These are phyloP conservation scores for Hanseniaspora sp. DNA, from an alignment of 1,139 yeast species.

Conservation along the genomic window DNA sequence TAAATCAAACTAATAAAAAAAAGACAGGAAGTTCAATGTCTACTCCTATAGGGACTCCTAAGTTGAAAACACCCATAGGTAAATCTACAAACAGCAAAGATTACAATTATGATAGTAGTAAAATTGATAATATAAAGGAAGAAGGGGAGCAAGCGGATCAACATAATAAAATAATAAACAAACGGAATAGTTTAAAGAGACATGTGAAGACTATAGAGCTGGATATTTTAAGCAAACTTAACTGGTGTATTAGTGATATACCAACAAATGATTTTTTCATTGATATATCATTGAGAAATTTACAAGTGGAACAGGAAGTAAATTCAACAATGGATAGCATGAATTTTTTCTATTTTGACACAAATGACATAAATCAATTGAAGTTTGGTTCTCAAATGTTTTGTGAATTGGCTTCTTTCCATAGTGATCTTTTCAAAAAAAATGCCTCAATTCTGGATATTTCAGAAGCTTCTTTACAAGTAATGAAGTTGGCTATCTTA, in stretches of 20 bases:
- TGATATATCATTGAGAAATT: constrained; percentile 39
- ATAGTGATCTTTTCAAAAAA: constrained; percentile 39
- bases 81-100: constrained; percentile 10
- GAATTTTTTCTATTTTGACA: constrained; percentile 5
- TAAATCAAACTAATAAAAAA: not conserved
- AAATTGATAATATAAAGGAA: not conserved
- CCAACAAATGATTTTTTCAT: constrained; percentile 55
- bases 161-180: not conserved
- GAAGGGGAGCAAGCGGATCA: constrained; percentile 5
- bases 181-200: constrained; percentile 12
- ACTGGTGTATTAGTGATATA: constrained; percentile 26
- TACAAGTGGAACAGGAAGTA: constrained; percentile 8
- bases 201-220: constrained; percentile 15
- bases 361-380: constrained; percentile 35
- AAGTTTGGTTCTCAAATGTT: constrained; percentile 48
- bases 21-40: constrained; percentile 15
- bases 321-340: not conserved
- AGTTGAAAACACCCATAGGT: constrained; percentile 4
- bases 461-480: constrained; percentile 43
- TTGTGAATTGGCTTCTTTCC: constrained; percentile 56
- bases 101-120: constrained; percentile 12
- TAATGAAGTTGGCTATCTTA: constrained; percentile 21
- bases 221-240: constrained; percentile 17
- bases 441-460: constrained; percentile 46
- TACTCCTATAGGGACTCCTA: constrained; percentile 11